Evolutionary conservation across 306 rosid genomes (phyloP).

Genomic region (Cyclanthera cordifolia): DNA sequence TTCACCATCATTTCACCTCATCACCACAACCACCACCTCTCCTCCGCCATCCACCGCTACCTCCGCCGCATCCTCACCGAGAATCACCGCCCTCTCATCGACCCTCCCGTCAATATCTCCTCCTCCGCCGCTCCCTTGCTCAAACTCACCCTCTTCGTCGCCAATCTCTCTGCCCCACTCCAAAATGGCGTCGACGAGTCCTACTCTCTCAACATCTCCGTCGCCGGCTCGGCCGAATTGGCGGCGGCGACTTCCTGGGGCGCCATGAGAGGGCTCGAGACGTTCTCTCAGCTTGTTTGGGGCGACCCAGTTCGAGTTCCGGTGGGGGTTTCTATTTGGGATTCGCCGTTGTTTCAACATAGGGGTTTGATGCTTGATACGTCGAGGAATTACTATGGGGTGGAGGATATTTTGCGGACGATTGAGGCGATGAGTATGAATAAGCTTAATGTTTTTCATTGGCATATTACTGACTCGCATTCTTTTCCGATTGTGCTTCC

Average conservation of each 20-base stretch:
- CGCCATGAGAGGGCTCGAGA: conserved; percentile 72
- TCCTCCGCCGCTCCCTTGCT: conserved; percentile 29
- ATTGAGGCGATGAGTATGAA: conserved; percentile 61
- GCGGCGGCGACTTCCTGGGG: conserved; percentile 49
- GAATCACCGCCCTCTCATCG: conserved; percentile 41
- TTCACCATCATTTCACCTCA: conserved; percentile 41
- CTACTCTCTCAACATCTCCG: conserved; percentile 35
- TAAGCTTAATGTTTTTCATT: conserved; percentile 74
- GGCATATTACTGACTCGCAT: conserved; percentile 81
- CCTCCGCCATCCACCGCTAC: conserved; percentile 47
- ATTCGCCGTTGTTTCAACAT: conserved; percentile 41
- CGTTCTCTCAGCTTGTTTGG: conserved; percentile 71
- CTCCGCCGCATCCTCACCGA: conserved; percentile 39
- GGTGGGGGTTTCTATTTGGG: conserved; percentile 36
- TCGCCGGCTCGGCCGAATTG: conserved; percentile 27
- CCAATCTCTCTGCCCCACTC: conserved; percentile 31
- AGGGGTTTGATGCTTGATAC: conserved; percentile 67
- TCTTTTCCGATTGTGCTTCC: conserved; percentile 64
- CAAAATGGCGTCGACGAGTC: conserved; percentile 58
- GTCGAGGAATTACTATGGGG: conserved; percentile 55
- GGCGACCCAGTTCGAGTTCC: conserved; percentile 37
- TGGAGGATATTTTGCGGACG: conserved; percentile 50
- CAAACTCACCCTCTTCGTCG: conserved; percentile 24
- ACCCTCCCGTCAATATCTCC: conserved; percentile 22
- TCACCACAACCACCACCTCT: conserved; percentile 34